phyloP scores from a whole-genome alignment of 1,139 yeast species.

The Hyphopichia khmerensis region DNA sequence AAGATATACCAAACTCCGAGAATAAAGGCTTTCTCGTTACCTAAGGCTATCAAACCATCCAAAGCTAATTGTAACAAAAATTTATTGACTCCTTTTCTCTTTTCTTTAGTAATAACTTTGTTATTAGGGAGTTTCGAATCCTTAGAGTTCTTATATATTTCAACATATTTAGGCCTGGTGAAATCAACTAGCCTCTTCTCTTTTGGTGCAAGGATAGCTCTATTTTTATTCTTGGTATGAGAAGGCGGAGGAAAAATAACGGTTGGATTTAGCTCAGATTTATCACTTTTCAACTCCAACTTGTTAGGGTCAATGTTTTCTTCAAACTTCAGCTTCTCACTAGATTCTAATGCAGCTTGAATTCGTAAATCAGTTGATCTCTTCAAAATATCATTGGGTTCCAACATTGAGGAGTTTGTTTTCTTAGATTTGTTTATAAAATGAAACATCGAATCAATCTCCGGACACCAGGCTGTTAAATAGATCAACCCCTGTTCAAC shows the following conservation, averaged over 20 bases:
- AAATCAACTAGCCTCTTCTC: slow-evolving; percentile 32
- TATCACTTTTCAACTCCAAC: slow-evolving; percentile 4
- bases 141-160: slow-evolving; percentile 15
- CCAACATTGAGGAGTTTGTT: not conserved
- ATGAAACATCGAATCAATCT: slow-evolving; percentile 22
- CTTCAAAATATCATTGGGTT: not conserved
- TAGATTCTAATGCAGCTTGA: slow-evolving; percentile 6
- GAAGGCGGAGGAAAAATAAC: slow-evolving; percentile 34
- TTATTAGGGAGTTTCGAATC: slow-evolving; percentile 16
- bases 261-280: slow-evolving; percentile 23
- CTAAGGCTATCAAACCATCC: slow-evolving; percentile 33
- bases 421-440: slow-evolving; percentile 10
- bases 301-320: not conserved
- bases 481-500: slow-evolving; percentile 28
- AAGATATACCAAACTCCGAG: slow-evolving; percentile 30
- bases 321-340: not conserved
- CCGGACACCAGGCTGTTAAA: slow-evolving; percentile 34
- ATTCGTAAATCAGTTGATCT: slow-evolving; percentile 16
- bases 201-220: slow-evolving; percentile 22
- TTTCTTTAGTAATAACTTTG: slow-evolving; percentile 4
- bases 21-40: slow-evolving; percentile 30
- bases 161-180: slow-evolving; percentile 22
- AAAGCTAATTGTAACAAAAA: slow-evolving; percentile 31
- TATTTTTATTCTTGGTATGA: slow-evolving; percentile 21
- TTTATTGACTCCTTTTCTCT: slow-evolving; percentile 22